A percentile compares a stretch with the other conserved stretches of the same genome.
Evolutionary conservation across 352 stramenopile species (phyloP).

Genomic region (Blastocystis sp.): DNA sequence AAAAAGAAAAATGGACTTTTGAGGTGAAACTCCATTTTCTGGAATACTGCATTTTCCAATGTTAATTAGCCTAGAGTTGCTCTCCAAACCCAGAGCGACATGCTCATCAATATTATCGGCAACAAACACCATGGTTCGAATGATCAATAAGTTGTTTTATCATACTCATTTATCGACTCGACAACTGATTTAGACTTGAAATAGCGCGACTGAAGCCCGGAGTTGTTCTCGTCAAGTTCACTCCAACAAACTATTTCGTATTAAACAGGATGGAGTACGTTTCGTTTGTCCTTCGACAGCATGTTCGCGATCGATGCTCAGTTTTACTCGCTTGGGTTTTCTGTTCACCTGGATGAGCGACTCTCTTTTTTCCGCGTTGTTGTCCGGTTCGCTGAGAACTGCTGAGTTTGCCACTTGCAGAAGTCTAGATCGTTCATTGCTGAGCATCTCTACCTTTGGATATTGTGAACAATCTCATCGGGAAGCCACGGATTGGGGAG

Average conservation of each 20-base stretch:
- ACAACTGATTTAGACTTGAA: neutral
- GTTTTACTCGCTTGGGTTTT: neutral
- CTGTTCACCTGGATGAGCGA: neutral
- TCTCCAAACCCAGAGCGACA: no score
- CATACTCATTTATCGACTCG: neutral
- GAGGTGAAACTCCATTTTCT: neutral
- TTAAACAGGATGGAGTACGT: neutral
- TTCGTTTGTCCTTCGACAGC: conserved; percentile 22
- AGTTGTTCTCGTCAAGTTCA: neutral
- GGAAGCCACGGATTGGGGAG: conserved; percentile 26
- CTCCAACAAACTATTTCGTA: neutral
- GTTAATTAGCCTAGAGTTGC: neutral
- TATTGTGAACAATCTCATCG: neutral
- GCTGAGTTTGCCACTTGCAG: neutral
- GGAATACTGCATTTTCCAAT: neutral
- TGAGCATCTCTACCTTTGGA: neutral
- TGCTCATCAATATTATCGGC: neutral
- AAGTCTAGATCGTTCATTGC: neutral
- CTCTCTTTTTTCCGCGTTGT: neutral
- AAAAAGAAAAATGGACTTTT: neutral
- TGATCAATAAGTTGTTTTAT: neutral
- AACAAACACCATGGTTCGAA: neutral
- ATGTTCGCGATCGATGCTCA: neutral
- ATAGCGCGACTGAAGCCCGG: neutral
- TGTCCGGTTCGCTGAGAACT: neutral